Base-by-base conservation (phyloP, 1,284 basidiomycete species). In the Naganishia liquefaciens region DNA sequence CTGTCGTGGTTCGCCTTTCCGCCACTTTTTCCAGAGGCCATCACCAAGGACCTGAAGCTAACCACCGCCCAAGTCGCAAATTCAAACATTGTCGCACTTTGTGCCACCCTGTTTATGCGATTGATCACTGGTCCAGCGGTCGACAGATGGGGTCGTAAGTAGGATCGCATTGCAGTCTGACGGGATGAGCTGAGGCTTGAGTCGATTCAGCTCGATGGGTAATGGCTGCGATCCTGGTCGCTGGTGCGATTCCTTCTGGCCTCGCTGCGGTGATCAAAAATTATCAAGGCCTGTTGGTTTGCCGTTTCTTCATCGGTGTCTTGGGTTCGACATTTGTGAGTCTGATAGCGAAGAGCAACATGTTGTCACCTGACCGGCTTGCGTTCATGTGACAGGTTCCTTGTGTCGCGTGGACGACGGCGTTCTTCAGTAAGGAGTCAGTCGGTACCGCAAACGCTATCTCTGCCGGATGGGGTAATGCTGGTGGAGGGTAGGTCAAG, bases 351-450 rank as follows among this genome's bases (percentile, higher is more conserved):
- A 10, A 19, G 10, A 54, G 40, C 33, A 47, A 44, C 19, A 27
- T 10, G n/a, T 47, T 52, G 28, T 47, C 30, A 19, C 86, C 7
- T 86, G 79, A 0, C 85, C 83, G 11, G 2, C 42, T 19, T 44
- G 3, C 21, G 1, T 57, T 19, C 0, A 86, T 86, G 65, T 9
- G 84, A 28, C 17, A 60, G 57, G 57, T 86, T 2, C 80, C 84
- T 5, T 85, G 83, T 67, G 83, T 84, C 66, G 82, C 82, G 5
- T 87, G 84, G 86, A 84, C 88, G 40, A 82, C 90, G 70, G 90
- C 89, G 71, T 83, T 90, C 61, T 76, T 89, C 58, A 86, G 87
- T 72, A 88, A 83, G 4, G 87, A 89, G 76, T 78, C 81, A 19
- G 79, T 85, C 25, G 85, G 84, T 69, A 82, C 87, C 0, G 83